phyloP scores from a whole-genome alignment of 139 green algal genomes.

The Ettlia oleoabundans region DNA sequence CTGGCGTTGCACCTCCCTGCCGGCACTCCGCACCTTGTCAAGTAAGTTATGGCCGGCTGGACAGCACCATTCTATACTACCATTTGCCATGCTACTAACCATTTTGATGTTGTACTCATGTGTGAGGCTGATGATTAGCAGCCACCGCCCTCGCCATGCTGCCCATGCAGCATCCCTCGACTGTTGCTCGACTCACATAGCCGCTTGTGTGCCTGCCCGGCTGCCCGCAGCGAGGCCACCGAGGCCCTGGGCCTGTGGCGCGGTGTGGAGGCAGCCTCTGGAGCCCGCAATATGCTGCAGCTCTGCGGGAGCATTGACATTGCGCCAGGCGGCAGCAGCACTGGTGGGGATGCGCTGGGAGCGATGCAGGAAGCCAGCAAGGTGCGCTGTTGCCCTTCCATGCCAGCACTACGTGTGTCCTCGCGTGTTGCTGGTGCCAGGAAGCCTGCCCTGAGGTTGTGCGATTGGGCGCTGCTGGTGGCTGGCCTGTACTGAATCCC shows the following conservation, averaged over 20 bases:
- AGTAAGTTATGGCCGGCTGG: background rate
- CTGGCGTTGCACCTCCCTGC: conserved; percentile 17
- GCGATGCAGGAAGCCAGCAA: conserved; percentile 13
- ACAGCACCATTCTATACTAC: no score
- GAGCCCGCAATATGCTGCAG: conserved; percentile 16
- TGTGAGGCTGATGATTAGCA: no score
- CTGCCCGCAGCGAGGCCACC: background rate
- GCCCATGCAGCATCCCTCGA: no score
- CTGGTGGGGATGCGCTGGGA: conserved; percentile 4
- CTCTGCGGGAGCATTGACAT: conserved; percentile 25
- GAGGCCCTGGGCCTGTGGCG: conserved; percentile 23
- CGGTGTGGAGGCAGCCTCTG: background rate
- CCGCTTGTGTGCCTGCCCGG: background rate
- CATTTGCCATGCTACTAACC: no score
- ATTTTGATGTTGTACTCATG: no score
- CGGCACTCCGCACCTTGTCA: conserved; percentile 4
- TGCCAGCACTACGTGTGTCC: background rate
- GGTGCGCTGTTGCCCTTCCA: conserved; percentile 4
- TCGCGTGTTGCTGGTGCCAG: background rate
- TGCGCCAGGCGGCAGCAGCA: conserved; percentile 7
- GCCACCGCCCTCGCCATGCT: no score
- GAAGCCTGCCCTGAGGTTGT: no score
- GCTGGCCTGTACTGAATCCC: background rate
- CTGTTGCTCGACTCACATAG: no score
- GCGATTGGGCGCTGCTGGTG: no score